Conservation (phyloP, 192 early-diverging fungal genomes). For the Coemansia sp. region DNA sequence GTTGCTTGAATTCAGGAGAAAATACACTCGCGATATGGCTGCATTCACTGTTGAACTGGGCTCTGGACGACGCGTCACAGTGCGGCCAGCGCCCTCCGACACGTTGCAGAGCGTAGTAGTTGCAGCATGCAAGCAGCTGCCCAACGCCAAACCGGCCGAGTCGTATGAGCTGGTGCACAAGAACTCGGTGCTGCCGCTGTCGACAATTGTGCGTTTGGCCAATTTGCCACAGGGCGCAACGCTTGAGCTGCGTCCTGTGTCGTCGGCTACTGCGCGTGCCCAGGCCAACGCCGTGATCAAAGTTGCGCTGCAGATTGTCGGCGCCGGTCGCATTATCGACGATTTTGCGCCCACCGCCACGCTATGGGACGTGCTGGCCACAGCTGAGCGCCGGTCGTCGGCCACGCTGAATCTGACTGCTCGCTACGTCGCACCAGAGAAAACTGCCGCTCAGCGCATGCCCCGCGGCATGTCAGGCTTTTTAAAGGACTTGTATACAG, state of each 20-base stretch:
- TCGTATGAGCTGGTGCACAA: conserved; percentile 65
- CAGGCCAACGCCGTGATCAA: conserved; percentile 14
- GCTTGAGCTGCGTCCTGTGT: conserved; percentile 53
- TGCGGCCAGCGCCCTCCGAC: conserved; percentile 77
- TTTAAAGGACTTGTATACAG: conserved; percentile 3
- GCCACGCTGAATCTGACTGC: conserved; percentile 35
- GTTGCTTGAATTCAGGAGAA: neutral
- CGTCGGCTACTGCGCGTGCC: no score
- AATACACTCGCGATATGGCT: conserved; percentile 45
- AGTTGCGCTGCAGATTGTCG: conserved; percentile 78
- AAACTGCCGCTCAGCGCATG: conserved; percentile 1
- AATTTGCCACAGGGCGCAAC: conserved; percentile 80
- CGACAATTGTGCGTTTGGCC: conserved; percentile 75
- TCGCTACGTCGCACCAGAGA: neutral
- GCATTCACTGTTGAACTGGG: conserved; percentile 61
- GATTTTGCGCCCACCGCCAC: conserved; percentile 60
- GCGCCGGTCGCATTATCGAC: conserved; percentile 63
- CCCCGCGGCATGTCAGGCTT: conserved; percentile 3
- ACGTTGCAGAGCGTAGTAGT: conserved; percentile 67
- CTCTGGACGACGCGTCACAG: conserved; percentile 33
- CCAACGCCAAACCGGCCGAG: conserved; percentile 56
- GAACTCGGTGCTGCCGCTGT: conserved; percentile 66
- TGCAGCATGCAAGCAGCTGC: conserved; percentile 61
- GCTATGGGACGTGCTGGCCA: conserved; percentile 62
- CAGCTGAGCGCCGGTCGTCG: conserved; percentile 18